phyloP scores from a whole-genome alignment of 2,329 filamentous ascomycete species.

The Alternaria metachromatica region DNA sequence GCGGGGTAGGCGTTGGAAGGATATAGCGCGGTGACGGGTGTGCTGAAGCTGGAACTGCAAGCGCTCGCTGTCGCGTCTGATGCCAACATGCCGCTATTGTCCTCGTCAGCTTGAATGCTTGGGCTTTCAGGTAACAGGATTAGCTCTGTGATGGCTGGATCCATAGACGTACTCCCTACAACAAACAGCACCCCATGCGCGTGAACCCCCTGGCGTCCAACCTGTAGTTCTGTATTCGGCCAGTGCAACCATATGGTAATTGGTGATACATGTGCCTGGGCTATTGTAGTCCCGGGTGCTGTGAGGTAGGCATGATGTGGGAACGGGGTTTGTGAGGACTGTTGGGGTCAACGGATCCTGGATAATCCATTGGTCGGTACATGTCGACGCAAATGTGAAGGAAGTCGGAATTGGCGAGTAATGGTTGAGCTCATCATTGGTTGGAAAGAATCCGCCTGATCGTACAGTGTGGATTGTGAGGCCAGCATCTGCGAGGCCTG shows the following conservation, averaged over 20 bases:
- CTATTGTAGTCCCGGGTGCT: neutral
- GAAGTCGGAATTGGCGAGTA: neutral
- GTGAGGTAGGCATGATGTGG: neutral
- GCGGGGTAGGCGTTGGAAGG: too few species aligned
- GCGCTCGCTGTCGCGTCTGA: neutral
- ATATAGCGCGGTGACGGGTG: neutral
- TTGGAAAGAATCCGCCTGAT: neutral
- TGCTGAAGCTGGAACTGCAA: neutral
- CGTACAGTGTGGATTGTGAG: neutral
- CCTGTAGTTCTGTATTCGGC: neutral
- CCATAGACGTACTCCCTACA: neutral
- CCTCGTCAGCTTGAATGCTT: neutral
- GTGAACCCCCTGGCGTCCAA: neutral
- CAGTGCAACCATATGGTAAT: neutral
- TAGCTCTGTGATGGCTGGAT: neutral
- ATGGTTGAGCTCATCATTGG: neutral
- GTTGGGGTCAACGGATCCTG: neutral
- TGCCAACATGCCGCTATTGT: neutral
- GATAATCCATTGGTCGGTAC: neutral
- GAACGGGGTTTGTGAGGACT: neutral
- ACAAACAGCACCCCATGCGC: neutral
- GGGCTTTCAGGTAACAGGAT: neutral
- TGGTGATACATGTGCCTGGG: neutral
- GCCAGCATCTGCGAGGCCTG: neutral
- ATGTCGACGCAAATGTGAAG: neutral